Percentiles rank a stretch among this genome's conserved stretches.
phyloP scores from a whole-genome alignment of 306 rosid genomes.

The Citrullus amarus region DNA sequence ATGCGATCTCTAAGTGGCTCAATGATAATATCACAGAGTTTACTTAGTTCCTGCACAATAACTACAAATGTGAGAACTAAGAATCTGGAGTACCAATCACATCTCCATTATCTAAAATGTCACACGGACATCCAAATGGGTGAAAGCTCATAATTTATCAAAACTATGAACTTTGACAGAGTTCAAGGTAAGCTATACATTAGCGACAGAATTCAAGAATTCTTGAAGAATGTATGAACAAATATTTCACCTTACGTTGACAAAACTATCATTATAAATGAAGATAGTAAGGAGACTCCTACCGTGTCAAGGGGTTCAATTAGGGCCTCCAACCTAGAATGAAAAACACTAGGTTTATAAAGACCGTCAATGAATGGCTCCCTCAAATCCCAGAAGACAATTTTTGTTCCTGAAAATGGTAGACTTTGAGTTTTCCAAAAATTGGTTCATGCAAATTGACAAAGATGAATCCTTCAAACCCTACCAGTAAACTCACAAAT shows the following conservation, averaged over 20 bases:
- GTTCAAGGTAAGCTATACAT: background rate
- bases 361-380: conserved; percentile 75
- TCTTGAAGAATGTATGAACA: background rate
- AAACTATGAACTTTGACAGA: background rate
- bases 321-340: conserved; percentile 66
- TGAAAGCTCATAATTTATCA: background rate
- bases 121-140: background rate
- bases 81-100: background rate
- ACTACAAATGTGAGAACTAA: conserved; percentile 3
- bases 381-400: conserved; percentile 85
- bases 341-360: conserved; percentile 70
- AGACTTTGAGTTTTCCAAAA: conserved; percentile 8
- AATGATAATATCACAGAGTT: conserved; percentile 75
- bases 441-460: conserved; percentile 12
- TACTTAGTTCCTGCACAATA: conserved; percentile 63
- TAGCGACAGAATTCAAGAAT: background rate
- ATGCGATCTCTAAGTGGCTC: conserved; percentile 95
- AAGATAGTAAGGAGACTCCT: conserved; percentile 13
- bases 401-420: conserved; percentile 78
- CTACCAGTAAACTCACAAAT: conserved; percentile 88
- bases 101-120: background rate
- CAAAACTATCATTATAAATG: background rate
- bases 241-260: background rate
- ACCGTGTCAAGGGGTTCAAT: conserved; percentile 86
- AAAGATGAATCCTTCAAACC: background rate